phyloP scores from a whole-genome alignment of 495 filamentous ascomycete species.

The Penicillium simplicissimum region DNA sequence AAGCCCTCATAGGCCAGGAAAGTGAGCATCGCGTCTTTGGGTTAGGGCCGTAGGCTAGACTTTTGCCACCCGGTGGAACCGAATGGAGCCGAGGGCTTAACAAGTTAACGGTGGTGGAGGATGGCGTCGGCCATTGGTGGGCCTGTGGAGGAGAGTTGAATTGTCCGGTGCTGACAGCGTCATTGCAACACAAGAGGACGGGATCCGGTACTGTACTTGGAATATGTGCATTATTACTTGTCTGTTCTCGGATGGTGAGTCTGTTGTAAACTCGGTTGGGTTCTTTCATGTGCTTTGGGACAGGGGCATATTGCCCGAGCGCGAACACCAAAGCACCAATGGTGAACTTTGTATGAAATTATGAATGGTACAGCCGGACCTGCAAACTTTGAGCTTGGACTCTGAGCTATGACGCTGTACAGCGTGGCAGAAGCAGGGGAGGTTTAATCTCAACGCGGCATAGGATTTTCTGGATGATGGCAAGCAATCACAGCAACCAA shows the following conservation, averaged over 20 bases:
- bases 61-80: conserved; percentile 18
- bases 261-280: neutral
- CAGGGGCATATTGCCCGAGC: neutral
- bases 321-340: neutral
- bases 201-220: neutral
- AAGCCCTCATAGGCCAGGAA: neutral
- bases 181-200: neutral
- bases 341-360: neutral
- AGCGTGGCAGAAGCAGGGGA: neutral
- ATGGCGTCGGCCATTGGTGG: conserved; percentile 1
- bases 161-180: neutral
- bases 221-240: neutral
- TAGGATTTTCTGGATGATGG: neutral
- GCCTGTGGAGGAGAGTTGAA: neutral
- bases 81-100: conserved; percentile 1
- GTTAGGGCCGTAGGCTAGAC: neutral
- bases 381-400: neutral
- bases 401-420: neutral
- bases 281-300: neutral
- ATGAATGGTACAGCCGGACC: neutral
- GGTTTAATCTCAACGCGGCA: neutral
- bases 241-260: neutral
- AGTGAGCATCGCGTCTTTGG: neutral
- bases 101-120: neutral
- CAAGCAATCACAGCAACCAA: neutral